Evolutionary conservation across 2,329 filamentous ascomycete species (phyloP), one percentile per base, ranked within the genome.

Genomic region (Exutisphaerella laricina): DNA sequence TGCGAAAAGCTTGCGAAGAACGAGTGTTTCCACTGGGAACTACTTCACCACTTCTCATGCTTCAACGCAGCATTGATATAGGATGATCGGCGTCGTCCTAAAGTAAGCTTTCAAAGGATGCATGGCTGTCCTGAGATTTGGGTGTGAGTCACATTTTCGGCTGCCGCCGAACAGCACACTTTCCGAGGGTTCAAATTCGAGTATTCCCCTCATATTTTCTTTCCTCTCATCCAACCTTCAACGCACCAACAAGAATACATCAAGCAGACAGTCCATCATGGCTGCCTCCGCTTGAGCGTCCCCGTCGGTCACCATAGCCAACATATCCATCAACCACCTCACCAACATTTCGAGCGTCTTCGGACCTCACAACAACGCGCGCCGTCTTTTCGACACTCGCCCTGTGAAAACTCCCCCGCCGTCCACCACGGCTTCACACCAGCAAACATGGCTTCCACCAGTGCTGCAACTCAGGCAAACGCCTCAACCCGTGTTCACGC

Each of bases 391-490:
- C 41, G 58, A 60, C 59, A 48, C 67, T 57, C 77, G 74, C 65
- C 78, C 73, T 70, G 65, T 68, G 63, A 77, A 73, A 79, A 81
- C 82, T 78, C 78, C 75, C 58, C 62, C 73, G 78, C 80, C 85
- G 81, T 82, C 83, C 82, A 88, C 76, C 77, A 88, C 84, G 84
- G 84, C 84, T 85, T 78, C 80, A 67, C 65, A 69, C 66, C 66
- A 70, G 63, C 79, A 80, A 88, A 60, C 76, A 89, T 89, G 85
- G 85, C 83, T 76, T 80, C 78, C 82, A 77, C 65, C 70, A 78
- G 66, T 70, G 61, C 70, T 62, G 59, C 66, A 68, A 66, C 41
- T 28, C 34, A 64, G 65, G 67, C 62, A 69, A 66, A 72, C 69
- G 65, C 70, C 72, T 57, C 61, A 66, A 61, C 63, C 63, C 58